Base-by-base conservation (phyloP, 2,329 filamentous ascomycete genomes). In the Dactylonectria macrodidyma region DNA sequence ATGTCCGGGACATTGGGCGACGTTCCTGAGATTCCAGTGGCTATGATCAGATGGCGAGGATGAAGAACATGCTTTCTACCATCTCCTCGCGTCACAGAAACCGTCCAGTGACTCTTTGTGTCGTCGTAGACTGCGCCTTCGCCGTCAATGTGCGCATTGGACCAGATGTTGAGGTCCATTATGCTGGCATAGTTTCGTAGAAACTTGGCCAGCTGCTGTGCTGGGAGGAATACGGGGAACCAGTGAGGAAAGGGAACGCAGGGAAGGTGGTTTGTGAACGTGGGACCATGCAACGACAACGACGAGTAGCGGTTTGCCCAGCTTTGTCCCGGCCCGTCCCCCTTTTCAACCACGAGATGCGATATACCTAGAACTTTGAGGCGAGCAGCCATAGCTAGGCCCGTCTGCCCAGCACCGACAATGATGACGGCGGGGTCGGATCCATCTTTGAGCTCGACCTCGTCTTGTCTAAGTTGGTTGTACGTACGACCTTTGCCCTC, bases 81-180 rank as follows among this genome's bases (percentile, higher is more conserved):
- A 14, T 57, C 60, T 41, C 22, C 38, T 24, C 51, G 36, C 8
- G 51, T 62, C 26, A 62, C 16, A n/a, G 51, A 56, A 48, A 62
- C 33, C 7, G 60, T 30, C 60, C 60, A 62, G 9, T 8, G 14
- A 1, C 38, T 26, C n/a, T 12, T 4, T 5, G 56, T 16, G 26
- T 62, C 60, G 24, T 62, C 51, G 12, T 57, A 62, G 5, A 41
- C 19, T 22, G 60, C 51, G 14, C 38, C 56, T 30, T 48, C n/a
- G n/a, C 60, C 60, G n/a, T 62, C 60, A 8, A 62, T 50, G 12
- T 50, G 26, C 1, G 60, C 56, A 10, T 57, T 62, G 41, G 51
- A 56, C 60, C 60, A 62, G 41, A 62, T 38, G 41, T 62, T 62
- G 19, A 62, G 60, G 22, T 62, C 52, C 60, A 62, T 62, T 14